A percentile compares a stretch with the other conserved stretches of the same genome.
Evolutionary conservation across 2,329 filamentous ascomycete genomes (phyloP).

Genomic region (Talaromyces sp.): DNA sequence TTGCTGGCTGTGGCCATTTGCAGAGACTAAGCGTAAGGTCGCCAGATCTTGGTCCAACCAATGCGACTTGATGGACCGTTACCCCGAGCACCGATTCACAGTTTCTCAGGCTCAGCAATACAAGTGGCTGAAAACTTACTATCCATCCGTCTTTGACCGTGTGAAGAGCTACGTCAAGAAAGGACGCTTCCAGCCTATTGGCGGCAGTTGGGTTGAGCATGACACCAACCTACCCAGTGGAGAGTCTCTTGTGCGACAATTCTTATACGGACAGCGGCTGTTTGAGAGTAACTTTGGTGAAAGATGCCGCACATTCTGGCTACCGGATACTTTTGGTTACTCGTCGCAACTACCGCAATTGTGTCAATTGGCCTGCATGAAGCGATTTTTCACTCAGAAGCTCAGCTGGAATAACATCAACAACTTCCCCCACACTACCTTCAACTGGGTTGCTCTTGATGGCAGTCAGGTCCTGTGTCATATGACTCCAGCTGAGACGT

Average conservation of each 20-base stretch:
- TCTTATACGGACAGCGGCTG: conserved; percentile 91
- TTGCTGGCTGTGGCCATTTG: conserved; percentile 98
- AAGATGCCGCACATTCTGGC: conserved; percentile 89
- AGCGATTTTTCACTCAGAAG: conserved; percentile 95
- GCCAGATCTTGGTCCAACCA: conserved; percentile 96
- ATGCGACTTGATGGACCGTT: conserved; percentile 90
- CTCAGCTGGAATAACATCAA: conserved; percentile 99
- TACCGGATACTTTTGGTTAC: conserved; percentile 97
- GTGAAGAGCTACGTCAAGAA: conserved; percentile 89
- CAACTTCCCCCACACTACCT: conserved; percentile 96
- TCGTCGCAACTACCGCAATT: conserved; percentile 92
- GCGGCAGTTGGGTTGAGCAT: conserved; percentile 98
- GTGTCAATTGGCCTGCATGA: conserved; percentile 93
- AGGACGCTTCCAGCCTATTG: conserved; percentile 89
- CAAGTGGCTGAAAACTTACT: conserved; percentile 91
- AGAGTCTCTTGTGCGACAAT: conserved; percentile 90
- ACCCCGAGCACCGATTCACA: conserved; percentile 88
- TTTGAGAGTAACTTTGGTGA: conserved; percentile 91
- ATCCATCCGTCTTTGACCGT: conserved; percentile 83
- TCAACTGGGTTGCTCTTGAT: conserved; percentile 96
- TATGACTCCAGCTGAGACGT: conserved; percentile 94
- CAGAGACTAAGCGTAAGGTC: conserved; percentile 95
- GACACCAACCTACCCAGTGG: conserved; percentile 97
- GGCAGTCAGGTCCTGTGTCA: conserved; percentile 96
- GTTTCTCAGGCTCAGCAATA: conserved; percentile 96